Percentiles rank a stretch among this genome's conserved stretches.
Conservation (phyloP, 2,329 filamentous ascomycete genomes). For the Alternaria rosae region DNA sequence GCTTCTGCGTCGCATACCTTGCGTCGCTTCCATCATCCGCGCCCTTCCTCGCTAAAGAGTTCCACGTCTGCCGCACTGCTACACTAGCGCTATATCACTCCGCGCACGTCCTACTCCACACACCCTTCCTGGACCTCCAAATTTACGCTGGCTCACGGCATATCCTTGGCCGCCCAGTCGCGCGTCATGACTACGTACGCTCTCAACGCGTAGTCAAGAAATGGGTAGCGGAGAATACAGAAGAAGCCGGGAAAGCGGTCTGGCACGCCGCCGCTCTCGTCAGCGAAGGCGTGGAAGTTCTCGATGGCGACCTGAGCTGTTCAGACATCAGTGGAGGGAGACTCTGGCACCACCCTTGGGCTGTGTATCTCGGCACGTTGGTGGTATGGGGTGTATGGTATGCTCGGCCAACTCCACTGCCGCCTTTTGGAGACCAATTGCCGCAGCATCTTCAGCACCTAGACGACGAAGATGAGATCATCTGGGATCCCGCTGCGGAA, state of each 20-base stretch:
- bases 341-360: slow-evolving; percentile 69
- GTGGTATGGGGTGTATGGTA: slow-evolving; percentile 67
- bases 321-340: slow-evolving; percentile 59
- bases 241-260: slow-evolving; percentile 54
- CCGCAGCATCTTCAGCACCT: slow-evolving; percentile 5
- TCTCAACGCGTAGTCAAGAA: slow-evolving; percentile 61
- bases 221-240: slow-evolving; percentile 53
- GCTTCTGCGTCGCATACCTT: slow-evolving; percentile 54
- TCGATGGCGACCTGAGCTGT: slow-evolving; percentile 44
- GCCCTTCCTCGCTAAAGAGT: slow-evolving; percentile 50
- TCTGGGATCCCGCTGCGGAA: slow-evolving; percentile 59
- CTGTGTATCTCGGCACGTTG: slow-evolving; percentile 65
- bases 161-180: slow-evolving; percentile 65
- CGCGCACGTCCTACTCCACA: slow-evolving; percentile 63
- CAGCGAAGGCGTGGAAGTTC: slow-evolving; percentile 57
- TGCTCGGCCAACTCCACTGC: slow-evolving; percentile 30
- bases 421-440: neutral
- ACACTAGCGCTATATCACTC: slow-evolving; percentile 66
- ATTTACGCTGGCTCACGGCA: slow-evolving; percentile 67
- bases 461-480: slow-evolving; percentile 57
- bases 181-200: slow-evolving; percentile 58
- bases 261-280: slow-evolving; percentile 65
- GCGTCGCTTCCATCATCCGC: slow-evolving; percentile 34
- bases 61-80: slow-evolving; percentile 58
- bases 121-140: slow-evolving; percentile 68